Base-by-base conservation (phyloP, 495 filamentous ascomycete species). In the Neurospora sp. region DNA sequence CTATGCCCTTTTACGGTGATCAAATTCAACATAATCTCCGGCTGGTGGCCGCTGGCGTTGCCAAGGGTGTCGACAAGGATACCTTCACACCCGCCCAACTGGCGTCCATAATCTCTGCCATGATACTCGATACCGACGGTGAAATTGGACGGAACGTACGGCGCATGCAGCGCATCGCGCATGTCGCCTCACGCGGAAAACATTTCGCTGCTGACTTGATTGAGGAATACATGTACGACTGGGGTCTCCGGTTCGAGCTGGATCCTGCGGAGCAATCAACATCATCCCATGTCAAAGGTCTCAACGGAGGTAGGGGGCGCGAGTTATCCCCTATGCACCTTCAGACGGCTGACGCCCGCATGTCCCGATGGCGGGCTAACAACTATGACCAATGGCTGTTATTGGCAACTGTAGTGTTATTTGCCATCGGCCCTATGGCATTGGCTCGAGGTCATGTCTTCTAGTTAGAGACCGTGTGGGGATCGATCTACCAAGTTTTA, bases 301-400 rank as follows among this genome's bases (percentile, higher is more conserved):
- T 39, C 9, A 39, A 39, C 38, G 38, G 38, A 39, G 38, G 38
- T 39, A 39, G 38, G 38, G 38, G 38, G 8, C 38, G 38, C 38
- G 38, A 39, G 38, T 39, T 39, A 39, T 39, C 38, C 38, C 79
- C 80, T 10, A 82, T 80, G 81, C 81, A 85, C 71, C 74, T 83
- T 69, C 80, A 83, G 76, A 84, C 82, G 6, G 82, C 83, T 3
- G 83, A 83, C 77, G 77, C 76, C 59, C 75, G 82, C 37, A 85
- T 84, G 79, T 72, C 81, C 2, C 66, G 69, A 10, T 81, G 73
- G 69, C 78, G 77, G 72, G 83, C 79, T 20, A 78, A 78, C 40
- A 85, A 83, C 70, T 80, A 76, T 81, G 72, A 73, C 40, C 22
- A 69, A 31, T 40, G 16, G 44, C 6, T 48, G 3, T 11, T 71